Evolutionary conservation across 2,329 filamentous ascomycete species (phyloP), one percentile per base, ranked within the genome.

Genomic region (Aspergillus tamarii): DNA sequence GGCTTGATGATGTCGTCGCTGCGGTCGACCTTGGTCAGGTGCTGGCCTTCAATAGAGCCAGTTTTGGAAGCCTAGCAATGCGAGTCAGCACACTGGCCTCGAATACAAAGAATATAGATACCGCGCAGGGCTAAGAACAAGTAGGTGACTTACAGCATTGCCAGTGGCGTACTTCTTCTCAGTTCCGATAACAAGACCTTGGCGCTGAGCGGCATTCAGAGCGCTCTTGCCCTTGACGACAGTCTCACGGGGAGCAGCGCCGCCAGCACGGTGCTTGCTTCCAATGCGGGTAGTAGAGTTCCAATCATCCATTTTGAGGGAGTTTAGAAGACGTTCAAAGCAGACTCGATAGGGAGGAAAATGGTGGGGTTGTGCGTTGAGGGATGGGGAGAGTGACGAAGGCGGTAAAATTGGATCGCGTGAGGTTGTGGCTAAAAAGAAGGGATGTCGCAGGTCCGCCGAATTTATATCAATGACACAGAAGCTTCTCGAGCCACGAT

Each of bases 1-100:
- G 93, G 94, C 84, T 97, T 97, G 82, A 98, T 90, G 82, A 97
- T 97, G 78, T 97, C 95, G 84, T 98, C 94, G 78, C 89, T 90
- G 72, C 94, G 94, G 85, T 98, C 95, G 80, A 99, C 94, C 85
- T 98, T 97, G 71, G 95, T 98, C 69, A 98, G 86, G 77, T 92
- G 94, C 83, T 99, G 95, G 72, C 95, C 95, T 82, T 98, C 94
- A 70, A 84, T 74, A 60, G 77, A 85, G 66, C 82, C 83, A 64
- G 81, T 61, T 62, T 77, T 77, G 28, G 68, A 71, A 50, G 84
- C 77, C 82, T 86, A 45, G 16, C 16, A 41, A n/a, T 21, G 61
- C 72, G 60, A 70, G 64, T 67, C 36, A 36, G 55, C 23, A 43
- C 57, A 52, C 45, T 55, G 54, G 7, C 26, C 16, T 32, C 34